A percentile compares a stretch with the other conserved stretches of the same genome.
Conservation (phyloP, 2,329 filamentous ascomycete genomes). For the Hypoxylon sp. region DNA sequence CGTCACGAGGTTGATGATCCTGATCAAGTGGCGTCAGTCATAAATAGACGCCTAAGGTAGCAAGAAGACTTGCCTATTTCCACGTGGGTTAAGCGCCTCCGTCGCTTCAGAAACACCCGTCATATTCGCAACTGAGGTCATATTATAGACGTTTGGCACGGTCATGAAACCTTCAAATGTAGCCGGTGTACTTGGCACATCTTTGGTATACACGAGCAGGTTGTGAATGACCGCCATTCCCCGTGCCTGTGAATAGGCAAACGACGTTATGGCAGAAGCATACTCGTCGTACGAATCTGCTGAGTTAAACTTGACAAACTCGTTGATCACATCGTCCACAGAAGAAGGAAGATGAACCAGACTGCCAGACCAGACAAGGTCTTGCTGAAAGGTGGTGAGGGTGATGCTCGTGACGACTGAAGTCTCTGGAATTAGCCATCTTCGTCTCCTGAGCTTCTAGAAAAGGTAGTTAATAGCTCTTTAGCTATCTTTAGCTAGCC, state of each 20-base stretch:
- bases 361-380: constrained; percentile 13
- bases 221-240: constrained; percentile 14
- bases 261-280: constrained; percentile 8
- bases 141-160: too few relatives aligned
- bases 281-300: constrained; percentile 26
- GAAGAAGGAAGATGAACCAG: constrained; percentile 4
- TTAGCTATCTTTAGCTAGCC: too few relatives aligned
- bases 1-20: background rate
- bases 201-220: constrained; percentile 25
- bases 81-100: constrained; percentile 1
- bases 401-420: constrained; percentile 26
- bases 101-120: too few relatives aligned
- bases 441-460: too few relatives aligned
- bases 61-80: background rate
- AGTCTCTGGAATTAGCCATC: too few relatives aligned
- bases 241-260: constrained; percentile 6
- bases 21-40: background rate
- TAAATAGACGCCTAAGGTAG: background rate
- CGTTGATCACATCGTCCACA: background rate
- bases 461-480: too few relatives aligned
- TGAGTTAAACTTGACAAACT: constrained; percentile 14
- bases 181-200: background rate
- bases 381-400: constrained; percentile 23
- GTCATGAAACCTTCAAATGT: too few relatives aligned
- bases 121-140: too few relatives aligned